phyloP scores from a whole-genome alignment of 495 filamentous ascomycete species.

The Parmelia sp. region DNA sequence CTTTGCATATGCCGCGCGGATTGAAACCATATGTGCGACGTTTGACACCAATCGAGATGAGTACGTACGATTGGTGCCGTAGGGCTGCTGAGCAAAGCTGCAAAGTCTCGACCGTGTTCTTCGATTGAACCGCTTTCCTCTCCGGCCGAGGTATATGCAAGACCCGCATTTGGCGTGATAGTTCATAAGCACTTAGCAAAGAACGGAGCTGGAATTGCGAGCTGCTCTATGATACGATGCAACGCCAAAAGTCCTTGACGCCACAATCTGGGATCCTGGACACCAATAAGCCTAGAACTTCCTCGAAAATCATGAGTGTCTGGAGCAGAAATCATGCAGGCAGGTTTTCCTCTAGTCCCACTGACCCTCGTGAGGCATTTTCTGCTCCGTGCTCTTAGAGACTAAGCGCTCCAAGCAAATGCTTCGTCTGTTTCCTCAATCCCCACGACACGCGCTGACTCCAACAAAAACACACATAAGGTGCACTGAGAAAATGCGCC shows the following conservation, averaged over 20 bases:
- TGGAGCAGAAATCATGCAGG: neutral
- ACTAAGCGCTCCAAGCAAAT: neutral
- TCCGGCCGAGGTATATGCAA: neutral
- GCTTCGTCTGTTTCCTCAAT: neutral
- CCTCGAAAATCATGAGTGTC: neutral
- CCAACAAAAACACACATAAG: no score
- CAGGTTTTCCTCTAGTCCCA: neutral
- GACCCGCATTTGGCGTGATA: neutral
- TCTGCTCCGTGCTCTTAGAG: neutral
- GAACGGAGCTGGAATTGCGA: neutral
- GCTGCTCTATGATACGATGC: neutral
- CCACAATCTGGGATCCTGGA: neutral
- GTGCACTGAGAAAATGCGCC: no score
- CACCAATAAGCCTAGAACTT: neutral
- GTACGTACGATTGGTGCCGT: neutral
- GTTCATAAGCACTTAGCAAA: neutral
- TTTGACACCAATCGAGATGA: neutral
- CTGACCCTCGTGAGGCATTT: neutral
- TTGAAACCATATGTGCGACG: neutral
- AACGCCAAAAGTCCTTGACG: neutral
- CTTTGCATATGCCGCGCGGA: constrained; percentile 1
- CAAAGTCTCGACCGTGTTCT: neutral
- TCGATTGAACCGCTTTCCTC: neutral
- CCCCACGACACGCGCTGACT: neutral
- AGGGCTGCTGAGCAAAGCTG: neutral